phyloP scores from a whole-genome alignment of 2,329 filamentous ascomycete species.

The Hymenotorrendiella dingleyae region DNA sequence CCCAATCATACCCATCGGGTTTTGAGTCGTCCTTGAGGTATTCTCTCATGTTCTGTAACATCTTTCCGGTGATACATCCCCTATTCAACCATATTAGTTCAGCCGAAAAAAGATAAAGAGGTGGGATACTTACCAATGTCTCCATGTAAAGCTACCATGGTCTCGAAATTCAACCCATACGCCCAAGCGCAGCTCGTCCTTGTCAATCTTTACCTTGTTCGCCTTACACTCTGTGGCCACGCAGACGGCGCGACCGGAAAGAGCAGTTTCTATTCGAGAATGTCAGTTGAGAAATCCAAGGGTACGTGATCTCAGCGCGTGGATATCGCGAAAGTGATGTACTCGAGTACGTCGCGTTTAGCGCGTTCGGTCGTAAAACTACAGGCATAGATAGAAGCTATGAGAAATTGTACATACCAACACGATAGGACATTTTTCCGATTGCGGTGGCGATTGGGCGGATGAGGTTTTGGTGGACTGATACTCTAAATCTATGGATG shows the following conservation, averaged over 20 bases:
- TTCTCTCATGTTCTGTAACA: conserved; percentile 61
- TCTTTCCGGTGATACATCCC: conserved; percentile 80
- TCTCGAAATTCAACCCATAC: conserved; percentile 58
- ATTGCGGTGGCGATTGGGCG: too few species aligned
- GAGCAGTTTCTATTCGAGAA: background rate
- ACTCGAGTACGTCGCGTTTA: background rate
- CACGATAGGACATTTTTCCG: conserved; percentile 1
- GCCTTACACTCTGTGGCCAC: conserved; percentile 60
- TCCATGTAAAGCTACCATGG: conserved; percentile 66
- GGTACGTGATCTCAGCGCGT: too few species aligned
- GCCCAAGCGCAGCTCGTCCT: conserved; percentile 75
- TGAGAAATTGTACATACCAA: background rate
- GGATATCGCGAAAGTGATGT: background rate
- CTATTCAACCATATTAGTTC: conserved; percentile 38
- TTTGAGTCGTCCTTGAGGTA: conserved; percentile 41
- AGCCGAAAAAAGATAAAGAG: too few species aligned
- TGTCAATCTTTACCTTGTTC: conserved; percentile 61
- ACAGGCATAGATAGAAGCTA: background rate
- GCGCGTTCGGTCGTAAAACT: background rate
- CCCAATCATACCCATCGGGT: conserved; percentile 39
- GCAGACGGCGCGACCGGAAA: background rate
- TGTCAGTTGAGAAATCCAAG: background rate
- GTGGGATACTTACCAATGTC: conserved; percentile 66
- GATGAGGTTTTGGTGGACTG: too few species aligned
- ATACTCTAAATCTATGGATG: too few species aligned